phyloP scores from a whole-genome alignment of 441 rosid species.

The Raphanus hybrid region DNA sequence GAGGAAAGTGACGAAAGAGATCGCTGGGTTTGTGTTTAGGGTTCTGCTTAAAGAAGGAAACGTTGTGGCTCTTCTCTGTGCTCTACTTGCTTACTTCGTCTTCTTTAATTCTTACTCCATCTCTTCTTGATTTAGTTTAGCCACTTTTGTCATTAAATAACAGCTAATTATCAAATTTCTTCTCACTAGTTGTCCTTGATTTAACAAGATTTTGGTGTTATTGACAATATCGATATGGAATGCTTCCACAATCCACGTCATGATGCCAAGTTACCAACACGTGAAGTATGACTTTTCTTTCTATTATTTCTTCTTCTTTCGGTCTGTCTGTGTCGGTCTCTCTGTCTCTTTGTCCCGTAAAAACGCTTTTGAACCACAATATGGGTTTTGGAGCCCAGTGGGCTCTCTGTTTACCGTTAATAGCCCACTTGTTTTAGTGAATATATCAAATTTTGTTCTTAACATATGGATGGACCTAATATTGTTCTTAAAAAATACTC shows the following conservation, averaged over 20 bases:
- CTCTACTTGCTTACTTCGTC: slow-evolving; percentile 74
- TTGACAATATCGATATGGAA: slow-evolving; percentile 23
- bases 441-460: too few relatives aligned
- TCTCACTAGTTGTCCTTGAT: background rate
- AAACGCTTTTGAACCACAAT: background rate
- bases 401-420: slow-evolving; percentile 2
- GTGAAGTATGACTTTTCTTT: slow-evolving; percentile 32
- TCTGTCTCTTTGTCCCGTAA: background rate
- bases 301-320: slow-evolving; percentile 30
- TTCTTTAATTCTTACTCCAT: slow-evolving; percentile 43
- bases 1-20: slow-evolving; percentile 82
- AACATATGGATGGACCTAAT: too few relatives aligned
- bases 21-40: slow-evolving; percentile 68
- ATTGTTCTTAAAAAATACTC: too few relatives aligned
- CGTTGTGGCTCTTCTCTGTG: slow-evolving; percentile 83
- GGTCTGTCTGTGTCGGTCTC: slow-evolving; percentile 34
- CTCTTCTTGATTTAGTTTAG: slow-evolving; percentile 23
- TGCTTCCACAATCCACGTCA: slow-evolving; percentile 26
- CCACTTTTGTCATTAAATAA: background rate
- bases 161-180: slow-evolving; percentile 18
- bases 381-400: slow-evolving; percentile 1
- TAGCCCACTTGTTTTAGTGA: slow-evolving; percentile 9
- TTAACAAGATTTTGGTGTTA: slow-evolving; percentile 13
- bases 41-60: slow-evolving; percentile 86
- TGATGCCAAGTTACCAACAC: slow-evolving; percentile 33